phyloP scores from a whole-genome alignment of 306 rosid genomes.

The Prunus campanulata region DNA sequence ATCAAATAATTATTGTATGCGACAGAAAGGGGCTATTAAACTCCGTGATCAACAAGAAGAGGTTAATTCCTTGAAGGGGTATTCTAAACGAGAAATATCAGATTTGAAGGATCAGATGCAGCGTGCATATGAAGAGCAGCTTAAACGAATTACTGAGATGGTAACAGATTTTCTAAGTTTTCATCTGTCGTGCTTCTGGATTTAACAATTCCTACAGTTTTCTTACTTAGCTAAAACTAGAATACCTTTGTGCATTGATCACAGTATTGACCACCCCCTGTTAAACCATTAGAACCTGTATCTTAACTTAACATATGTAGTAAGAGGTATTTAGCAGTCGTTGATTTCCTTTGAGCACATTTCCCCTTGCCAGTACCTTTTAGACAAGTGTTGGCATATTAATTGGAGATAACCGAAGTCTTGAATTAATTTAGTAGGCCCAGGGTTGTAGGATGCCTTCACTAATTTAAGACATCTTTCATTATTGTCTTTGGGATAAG shows the following conservation, averaged over 20 bases:
- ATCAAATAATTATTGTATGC: conserved; percentile 17
- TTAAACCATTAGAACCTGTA: neutral
- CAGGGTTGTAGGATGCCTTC: neutral
- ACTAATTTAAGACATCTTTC: too few relatives aligned
- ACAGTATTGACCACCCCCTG: neutral
- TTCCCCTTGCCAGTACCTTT: neutral
- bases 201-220: neutral
- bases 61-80: conserved; percentile 54
- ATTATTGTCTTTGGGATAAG: too few relatives aligned
- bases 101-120: conserved; percentile 56
- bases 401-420: neutral
- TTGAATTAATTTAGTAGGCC: neutral
- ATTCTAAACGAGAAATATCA: conserved; percentile 38
- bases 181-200: conserved; percentile 1
- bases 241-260: neutral
- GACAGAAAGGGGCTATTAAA: conserved; percentile 61
- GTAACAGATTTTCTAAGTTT: conserved; percentile 35
- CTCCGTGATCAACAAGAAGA: conserved; percentile 50
- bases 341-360: neutral
- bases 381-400: neutral
- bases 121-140: conserved; percentile 59
- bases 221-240: neutral
- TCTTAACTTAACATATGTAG: neutral
- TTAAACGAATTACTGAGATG: conserved; percentile 78
- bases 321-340: neutral